These are phyloP conservation scores for Polyporus tsugae DNA, from an alignment of 1,284 basidiomycete species.

Conservation along the genomic window DNA sequence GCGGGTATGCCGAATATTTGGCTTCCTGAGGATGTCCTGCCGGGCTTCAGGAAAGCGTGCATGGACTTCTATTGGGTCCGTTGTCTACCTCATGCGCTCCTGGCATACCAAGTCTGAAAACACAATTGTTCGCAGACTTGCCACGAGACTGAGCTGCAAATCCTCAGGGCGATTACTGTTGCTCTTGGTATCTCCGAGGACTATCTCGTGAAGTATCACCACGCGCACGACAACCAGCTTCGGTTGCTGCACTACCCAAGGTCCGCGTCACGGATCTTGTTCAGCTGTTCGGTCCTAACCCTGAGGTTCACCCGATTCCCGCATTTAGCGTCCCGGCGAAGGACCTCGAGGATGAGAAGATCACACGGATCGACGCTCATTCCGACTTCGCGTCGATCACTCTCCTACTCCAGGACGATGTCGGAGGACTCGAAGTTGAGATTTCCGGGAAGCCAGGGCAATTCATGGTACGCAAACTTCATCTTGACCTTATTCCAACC, in stretches of 20 bases:
- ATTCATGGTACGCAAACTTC: constrained; percentile 47
- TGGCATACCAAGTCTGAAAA: neutral
- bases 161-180: constrained; percentile 60
- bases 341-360: constrained; percentile 48
- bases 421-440: constrained; percentile 69
- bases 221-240: constrained; percentile 61
- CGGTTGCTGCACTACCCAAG: constrained; percentile 66
- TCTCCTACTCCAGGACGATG: constrained; percentile 64
- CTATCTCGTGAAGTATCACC: constrained; percentile 55
- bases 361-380: constrained; percentile 62
- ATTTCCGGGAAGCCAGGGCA: constrained; percentile 54
- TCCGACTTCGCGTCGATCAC: constrained; percentile 69
- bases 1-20: constrained; percentile 63
- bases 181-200: constrained; percentile 56
- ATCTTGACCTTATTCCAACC: neutral
- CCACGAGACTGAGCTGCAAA: constrained; percentile 51
- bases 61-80: constrained; percentile 61
- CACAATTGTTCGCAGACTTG: constrained; percentile 41
- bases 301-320: neutral
- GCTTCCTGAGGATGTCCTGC: constrained; percentile 61
- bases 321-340: constrained; percentile 45
- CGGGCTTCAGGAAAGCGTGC: constrained; percentile 61
- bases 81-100: neutral
- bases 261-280: constrained; percentile 33
- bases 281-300: neutral